These are phyloP conservation scores for Pinus albicaulis DNA, from an alignment of 75 land plant species.

Conservation along the genomic window DNA sequence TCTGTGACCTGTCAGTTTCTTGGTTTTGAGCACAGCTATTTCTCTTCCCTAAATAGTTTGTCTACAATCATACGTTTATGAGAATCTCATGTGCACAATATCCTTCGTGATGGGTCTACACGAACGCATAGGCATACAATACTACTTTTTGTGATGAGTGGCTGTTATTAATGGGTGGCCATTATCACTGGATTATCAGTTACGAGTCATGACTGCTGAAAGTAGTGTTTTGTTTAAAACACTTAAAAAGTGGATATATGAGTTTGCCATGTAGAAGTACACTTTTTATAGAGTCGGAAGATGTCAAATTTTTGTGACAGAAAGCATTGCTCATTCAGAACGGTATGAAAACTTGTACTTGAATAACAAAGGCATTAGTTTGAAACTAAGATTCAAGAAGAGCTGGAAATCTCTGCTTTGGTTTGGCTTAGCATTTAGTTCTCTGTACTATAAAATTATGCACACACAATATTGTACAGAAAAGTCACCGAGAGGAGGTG, in stretches of 20 bases:
- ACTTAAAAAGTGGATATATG: not conserved
- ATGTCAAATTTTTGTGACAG: not conserved
- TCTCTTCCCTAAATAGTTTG: not conserved
- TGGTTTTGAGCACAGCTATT: not conserved
- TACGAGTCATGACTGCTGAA: no score
- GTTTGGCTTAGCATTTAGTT: not conserved
- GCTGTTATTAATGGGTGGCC: no score
- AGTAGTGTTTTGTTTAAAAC: not conserved
- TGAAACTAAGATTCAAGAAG: not conserved
- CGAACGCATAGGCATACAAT: not conserved
- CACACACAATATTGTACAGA: no score
- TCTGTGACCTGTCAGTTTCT: not conserved
- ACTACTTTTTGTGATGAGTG: not conserved
- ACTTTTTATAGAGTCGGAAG: no score
- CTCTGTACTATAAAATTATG: not conserved
- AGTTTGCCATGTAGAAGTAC: no score
- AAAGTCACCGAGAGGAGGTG: no score
- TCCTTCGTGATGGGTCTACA: not conserved
- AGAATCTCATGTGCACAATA: not conserved
- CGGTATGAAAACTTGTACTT: not conserved
- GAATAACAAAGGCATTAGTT: not conserved
- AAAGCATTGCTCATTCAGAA: not conserved
- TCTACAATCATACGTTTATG: not conserved
- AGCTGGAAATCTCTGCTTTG: not conserved
- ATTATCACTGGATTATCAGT: not conserved